Conservation (phyloP, 495 filamentous ascomycete genomes). For the Talaromyces adpressus region DNA sequence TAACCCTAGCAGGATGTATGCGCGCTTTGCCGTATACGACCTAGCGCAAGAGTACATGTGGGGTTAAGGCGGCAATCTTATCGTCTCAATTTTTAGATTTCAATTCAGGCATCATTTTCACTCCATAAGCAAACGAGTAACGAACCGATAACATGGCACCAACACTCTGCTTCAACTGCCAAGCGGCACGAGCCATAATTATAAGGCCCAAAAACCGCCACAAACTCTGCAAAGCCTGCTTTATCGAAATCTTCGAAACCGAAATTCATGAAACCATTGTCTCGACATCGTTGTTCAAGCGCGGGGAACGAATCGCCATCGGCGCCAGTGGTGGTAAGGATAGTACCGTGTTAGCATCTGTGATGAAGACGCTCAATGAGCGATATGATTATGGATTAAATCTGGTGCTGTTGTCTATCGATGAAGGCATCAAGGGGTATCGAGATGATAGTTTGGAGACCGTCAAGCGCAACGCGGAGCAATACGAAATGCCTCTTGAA, state of each 20-base stretch:
- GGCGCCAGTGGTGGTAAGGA: conserved; percentile 97
- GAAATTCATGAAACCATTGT: conserved; percentile 93
- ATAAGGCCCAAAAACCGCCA: conserved; percentile 89
- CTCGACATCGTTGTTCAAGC: conserved; percentile 66
- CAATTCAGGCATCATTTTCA: neutral
- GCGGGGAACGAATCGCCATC: conserved; percentile 84
- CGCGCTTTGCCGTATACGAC: neutral
- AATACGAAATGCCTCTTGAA: conserved; percentile 84
- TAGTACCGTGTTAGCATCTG: conserved; percentile 89
- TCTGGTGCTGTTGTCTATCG: conserved; percentile 81
- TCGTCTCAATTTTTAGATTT: neutral
- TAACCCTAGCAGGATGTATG: neutral
- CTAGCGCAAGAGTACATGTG: neutral
- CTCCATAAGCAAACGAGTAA: neutral
- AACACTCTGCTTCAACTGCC: conserved; percentile 65
- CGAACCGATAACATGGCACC: conserved; percentile 34
- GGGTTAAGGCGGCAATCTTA: neutral
- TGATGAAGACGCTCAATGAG: conserved; percentile 91
- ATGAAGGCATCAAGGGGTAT: conserved; percentile 96
- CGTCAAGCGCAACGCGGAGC: conserved; percentile 84
- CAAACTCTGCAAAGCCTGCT: conserved; percentile 86
- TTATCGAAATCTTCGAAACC: conserved; percentile 78
- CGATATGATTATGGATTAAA: conserved; percentile 81
- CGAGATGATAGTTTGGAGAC: conserved; percentile 93
- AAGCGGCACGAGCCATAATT: conserved; percentile 71